Conservation (phyloP, 192 early-diverging fungal species). For the Backusella parvicylindrica region DNA sequence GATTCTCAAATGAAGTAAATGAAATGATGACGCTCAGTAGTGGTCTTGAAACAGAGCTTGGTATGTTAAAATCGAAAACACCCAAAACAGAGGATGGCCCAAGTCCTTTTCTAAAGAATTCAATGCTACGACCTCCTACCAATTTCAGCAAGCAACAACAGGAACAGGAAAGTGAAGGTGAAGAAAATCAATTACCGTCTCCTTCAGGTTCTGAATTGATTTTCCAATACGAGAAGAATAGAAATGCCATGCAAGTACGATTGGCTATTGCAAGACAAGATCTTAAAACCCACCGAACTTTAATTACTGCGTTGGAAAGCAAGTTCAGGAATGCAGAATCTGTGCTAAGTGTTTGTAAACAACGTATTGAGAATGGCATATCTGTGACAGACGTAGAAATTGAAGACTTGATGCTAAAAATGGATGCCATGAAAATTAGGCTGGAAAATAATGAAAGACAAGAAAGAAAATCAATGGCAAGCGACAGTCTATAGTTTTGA, state of each 20-base stretch:
- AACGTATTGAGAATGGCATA: background rate
- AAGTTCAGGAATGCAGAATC: background rate
- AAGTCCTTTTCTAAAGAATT: background rate
- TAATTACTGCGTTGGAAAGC: background rate
- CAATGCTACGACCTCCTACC: slow-evolving; percentile 3
- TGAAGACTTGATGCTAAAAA: slow-evolving; percentile 12
- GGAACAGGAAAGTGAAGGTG: background rate
- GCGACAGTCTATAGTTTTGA: background rate
- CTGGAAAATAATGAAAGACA: background rate
- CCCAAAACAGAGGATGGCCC: background rate
- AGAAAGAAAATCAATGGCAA: background rate
- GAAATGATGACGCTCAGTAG: background rate
- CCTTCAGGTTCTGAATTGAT: background rate
- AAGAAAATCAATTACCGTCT: background rate
- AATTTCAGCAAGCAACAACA: background rate
- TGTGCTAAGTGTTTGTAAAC: background rate
- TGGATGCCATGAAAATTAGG: slow-evolving; percentile 18
- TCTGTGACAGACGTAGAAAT: slow-evolving; percentile 13
- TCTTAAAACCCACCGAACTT: background rate
- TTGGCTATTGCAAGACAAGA: background rate
- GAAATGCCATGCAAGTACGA: background rate
- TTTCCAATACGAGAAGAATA: slow-evolving; percentile 10
- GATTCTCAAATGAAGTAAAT: slow-evolving; percentile 8
- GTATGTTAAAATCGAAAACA: slow-evolving; percentile 3
- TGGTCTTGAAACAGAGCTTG: background rate